Base-by-base conservation (phyloP, 176 grass and related monocot genomes). In the Themeda triandra region DNA sequence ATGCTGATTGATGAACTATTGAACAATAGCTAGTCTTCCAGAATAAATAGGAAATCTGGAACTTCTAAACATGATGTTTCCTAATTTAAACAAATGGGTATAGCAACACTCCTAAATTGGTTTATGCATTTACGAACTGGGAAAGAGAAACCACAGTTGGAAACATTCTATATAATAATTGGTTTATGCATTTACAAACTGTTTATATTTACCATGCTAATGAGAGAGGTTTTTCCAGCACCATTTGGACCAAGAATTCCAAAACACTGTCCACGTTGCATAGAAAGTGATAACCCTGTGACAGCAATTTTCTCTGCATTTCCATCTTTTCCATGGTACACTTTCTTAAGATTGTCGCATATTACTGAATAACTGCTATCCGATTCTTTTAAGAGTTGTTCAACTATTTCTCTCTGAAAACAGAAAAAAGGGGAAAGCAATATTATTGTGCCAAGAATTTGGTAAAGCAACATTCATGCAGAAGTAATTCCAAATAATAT, bases 211-310 rank as follows among this genome's bases (percentile, higher is more conserved):
- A 97, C 94, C 94, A 97, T 97, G 77, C 86, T 91, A 65, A 97
- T 94, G 78, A 97, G 89, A 29, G 94, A 82, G 44, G 94, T 94
- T 91, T 97, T 97, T 33, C 94, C 92, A n/a, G 94, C 92, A 31
- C 94, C 94, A 88, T 97, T 97, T 15, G 94, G 92, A 2, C 95
- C 95, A 69, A 94, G 95, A 87, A 97, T 91, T 21, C 95, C 95
- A 25, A 97, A 91, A 89, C 95, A 97, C 31, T 97, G 88, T 29
- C 95, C 92, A 63, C 82, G 75, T 48, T 89, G 81, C 12, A 86
- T 33, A 87, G 78, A 82, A 27, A 97, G 95, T 62, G 90, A 94
- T 58, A 94, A 84, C 23, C 92, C 90, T 63, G 56, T 72, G 25
- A 97, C 88, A 6, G 92, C 95, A 82, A 87, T 29, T 87, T 94